Evolutionary conservation across 768 basidiomycete genomes (phyloP).

Genomic region (Chalciporus piperatus): DNA sequence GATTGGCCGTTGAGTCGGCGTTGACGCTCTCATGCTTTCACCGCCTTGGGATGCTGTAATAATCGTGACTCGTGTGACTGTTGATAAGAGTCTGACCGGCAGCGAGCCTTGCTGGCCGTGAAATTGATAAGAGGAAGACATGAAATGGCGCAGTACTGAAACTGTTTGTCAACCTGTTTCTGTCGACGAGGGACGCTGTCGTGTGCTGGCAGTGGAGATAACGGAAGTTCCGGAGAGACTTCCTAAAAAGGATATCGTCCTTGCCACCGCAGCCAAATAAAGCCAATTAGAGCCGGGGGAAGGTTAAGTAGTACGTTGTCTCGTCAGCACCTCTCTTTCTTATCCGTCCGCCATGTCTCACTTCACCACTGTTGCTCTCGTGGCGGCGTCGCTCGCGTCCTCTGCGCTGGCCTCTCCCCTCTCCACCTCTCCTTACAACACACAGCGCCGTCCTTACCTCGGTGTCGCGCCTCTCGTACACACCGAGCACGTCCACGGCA

Average conservation of each 20-base stretch:
- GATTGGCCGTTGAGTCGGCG: too few relatives aligned
- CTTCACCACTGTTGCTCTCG: conserved; percentile 31
- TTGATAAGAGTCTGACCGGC: neutral
- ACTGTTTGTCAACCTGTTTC: neutral
- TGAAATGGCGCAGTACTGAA: neutral
- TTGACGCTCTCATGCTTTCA: too few relatives aligned
- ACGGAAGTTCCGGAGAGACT: neutral
- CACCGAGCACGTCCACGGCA: conserved; percentile 62
- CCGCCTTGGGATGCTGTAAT: neutral
- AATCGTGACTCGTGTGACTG: neutral
- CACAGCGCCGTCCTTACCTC: conserved; percentile 43
- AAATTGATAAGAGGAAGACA: neutral
- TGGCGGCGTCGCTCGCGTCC: conserved; percentile 39
- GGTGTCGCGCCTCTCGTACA: conserved; percentile 59
- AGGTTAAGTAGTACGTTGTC: conserved; percentile 24
- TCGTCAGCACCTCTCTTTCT: conserved; percentile 5
- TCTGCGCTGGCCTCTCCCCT: conserved; percentile 40
- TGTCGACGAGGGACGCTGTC: neutral
- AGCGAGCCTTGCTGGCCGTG: too few relatives aligned
- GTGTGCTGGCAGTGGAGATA: neutral
- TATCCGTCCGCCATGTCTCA: conserved; percentile 33
- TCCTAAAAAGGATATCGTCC: conserved; percentile 1
- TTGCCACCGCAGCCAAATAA: conserved; percentile 31
- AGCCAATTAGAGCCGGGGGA: conserved; percentile 17
- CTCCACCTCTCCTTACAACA: conserved; percentile 39